These are phyloP conservation scores for Russula sp. DNA, from an alignment of 768 basidiomycete genomes.

Conservation along the genomic window DNA sequence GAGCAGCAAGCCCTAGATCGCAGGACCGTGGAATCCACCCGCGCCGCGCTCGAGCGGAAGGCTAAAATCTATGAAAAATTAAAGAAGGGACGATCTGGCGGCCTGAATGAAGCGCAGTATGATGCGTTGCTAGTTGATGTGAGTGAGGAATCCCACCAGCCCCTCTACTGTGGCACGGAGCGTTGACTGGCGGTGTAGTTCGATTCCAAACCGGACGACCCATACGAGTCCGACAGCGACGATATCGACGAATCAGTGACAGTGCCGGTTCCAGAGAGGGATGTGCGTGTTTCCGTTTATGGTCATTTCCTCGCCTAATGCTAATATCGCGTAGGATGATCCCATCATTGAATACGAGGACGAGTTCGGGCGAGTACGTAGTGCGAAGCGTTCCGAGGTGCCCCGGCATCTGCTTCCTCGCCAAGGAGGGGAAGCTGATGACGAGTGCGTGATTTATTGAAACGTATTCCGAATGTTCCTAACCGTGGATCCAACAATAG, in stretches of 20 bases:
- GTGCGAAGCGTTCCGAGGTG: constrained; percentile 63
- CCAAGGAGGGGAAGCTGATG: constrained; percentile 8
- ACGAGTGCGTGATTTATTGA: constrained; percentile 28
- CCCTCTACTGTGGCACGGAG: neutral
- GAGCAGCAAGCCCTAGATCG: constrained; percentile 49
- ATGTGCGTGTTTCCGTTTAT: constrained; percentile 28
- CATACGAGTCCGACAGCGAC: constrained; percentile 62
- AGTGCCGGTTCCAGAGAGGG: constrained; percentile 43
- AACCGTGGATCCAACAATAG: constrained; percentile 7
- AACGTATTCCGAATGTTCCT: neutral
- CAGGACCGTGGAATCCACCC: constrained; percentile 65
- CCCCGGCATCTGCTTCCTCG: constrained; percentile 53
- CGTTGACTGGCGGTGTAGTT: constrained; percentile 40
- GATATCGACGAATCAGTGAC: constrained; percentile 73
- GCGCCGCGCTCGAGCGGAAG: constrained; percentile 67
- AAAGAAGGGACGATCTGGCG: constrained; percentile 68
- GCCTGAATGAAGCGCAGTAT: constrained; percentile 67
- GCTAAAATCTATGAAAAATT: constrained; percentile 76
- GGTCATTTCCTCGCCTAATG: neutral
- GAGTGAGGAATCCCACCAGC: constrained; percentile 38
- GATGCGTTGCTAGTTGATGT: constrained; percentile 72
- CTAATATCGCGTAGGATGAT: constrained; percentile 43
- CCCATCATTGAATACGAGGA: constrained; percentile 82
- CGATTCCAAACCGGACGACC: constrained; percentile 47
- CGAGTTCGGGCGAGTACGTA: constrained; percentile 76